Conservation (phyloP, 257 asterid species). For the Nicotiana noctiflora region DNA sequence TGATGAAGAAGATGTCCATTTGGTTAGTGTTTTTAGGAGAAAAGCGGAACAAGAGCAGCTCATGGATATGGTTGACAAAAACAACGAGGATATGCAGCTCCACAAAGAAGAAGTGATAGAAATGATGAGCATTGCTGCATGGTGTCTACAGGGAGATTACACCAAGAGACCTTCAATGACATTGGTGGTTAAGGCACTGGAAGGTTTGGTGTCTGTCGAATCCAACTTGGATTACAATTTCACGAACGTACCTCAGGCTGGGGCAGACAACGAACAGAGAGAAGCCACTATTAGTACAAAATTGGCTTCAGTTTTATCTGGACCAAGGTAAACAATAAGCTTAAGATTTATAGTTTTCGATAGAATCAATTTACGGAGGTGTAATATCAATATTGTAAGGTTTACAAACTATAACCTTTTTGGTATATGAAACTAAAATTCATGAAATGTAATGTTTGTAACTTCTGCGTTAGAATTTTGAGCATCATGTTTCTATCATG, state of each 20-base stretch:
- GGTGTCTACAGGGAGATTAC: slow-evolving; percentile 18
- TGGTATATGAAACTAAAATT: background rate
- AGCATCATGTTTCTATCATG: background rate
- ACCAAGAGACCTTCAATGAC: slow-evolving; percentile 28
- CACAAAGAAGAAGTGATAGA: slow-evolving; percentile 4
- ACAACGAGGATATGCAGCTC: slow-evolving; percentile 11
- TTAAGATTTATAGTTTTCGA: background rate
- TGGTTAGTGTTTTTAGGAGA: slow-evolving; percentile 6
- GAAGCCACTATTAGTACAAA: background rate
- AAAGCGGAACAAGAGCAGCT: slow-evolving; percentile 9
- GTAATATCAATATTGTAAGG: background rate
- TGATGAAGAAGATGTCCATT: slow-evolving; percentile 14
- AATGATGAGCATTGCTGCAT: slow-evolving; percentile 18
- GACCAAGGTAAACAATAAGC: slow-evolving; percentile 8
- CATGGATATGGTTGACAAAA: slow-evolving; percentile 10
- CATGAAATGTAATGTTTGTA: background rate
- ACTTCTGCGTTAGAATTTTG: background rate
- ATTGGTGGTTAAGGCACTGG: slow-evolving; percentile 18
- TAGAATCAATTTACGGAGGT: background rate
- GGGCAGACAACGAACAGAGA: background rate
- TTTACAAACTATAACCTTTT: too few relatives aligned
- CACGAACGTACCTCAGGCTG: background rate
- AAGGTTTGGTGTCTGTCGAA: slow-evolving; percentile 11
- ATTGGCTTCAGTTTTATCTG: slow-evolving; percentile 9
- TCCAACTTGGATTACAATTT: slow-evolving; percentile 9